phyloP scores from a whole-genome alignment of 2,329 filamentous ascomycete genomes.

The Diaporthe velutina region DNA sequence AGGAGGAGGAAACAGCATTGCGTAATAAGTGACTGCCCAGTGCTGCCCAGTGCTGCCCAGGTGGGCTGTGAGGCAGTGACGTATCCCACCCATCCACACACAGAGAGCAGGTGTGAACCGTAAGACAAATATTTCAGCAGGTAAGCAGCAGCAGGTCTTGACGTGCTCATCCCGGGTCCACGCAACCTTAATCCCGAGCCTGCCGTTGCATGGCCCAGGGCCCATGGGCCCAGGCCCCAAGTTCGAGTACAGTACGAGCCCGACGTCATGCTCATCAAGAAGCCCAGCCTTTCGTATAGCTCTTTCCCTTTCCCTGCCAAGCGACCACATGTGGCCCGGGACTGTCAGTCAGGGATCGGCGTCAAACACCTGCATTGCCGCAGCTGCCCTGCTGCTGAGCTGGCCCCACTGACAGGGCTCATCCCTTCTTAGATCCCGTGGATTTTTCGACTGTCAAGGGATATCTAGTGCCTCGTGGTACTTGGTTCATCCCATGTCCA shows the following conservation, averaged over 20 bases:
- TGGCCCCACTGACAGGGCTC: slow-evolving; percentile 20
- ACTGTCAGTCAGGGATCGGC: background rate
- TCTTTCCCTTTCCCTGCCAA: background rate
- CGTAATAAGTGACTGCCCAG: slow-evolving; percentile 9
- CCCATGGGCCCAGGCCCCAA: background rate
- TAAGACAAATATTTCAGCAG: background rate
- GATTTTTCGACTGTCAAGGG: background rate
- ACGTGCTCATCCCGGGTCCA: background rate
- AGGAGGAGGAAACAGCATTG: background rate
- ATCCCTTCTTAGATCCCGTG: background rate
- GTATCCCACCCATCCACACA: background rate
- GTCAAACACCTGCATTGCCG: slow-evolving; percentile 4
- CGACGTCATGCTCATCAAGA: slow-evolving; percentile 10
- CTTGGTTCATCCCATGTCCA: slow-evolving; percentile 8
- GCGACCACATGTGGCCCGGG: background rate
- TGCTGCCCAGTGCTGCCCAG: background rate
- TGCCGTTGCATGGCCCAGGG: background rate
- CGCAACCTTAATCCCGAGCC: slow-evolving; percentile 4
- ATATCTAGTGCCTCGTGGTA: background rate
- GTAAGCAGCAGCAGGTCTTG: background rate
- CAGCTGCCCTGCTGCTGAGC: background rate
- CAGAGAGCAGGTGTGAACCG: background rate
- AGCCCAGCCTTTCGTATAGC: background rate
- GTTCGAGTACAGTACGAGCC: background rate
- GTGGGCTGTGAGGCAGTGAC: slow-evolving; percentile 26